Evolutionary conservation across 805 yeast species (phyloP).

Genomic region (Candida patagonica): DNA sequence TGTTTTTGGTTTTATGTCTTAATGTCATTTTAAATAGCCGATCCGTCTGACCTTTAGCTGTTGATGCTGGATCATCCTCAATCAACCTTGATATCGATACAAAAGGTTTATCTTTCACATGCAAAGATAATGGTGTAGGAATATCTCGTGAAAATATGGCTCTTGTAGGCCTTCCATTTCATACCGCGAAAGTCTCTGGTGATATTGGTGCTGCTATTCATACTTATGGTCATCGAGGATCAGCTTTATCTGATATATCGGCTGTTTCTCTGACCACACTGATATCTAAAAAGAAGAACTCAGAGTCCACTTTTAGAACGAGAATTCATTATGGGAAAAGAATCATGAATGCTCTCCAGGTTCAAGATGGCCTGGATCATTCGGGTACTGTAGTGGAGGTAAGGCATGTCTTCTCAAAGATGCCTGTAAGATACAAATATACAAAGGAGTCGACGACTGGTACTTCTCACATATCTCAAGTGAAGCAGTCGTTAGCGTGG

Average conservation of each 20-base stretch:
- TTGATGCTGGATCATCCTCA: conserved; percentile 16
- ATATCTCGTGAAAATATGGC: conserved; percentile 38
- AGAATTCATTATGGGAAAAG: conserved; percentile 10
- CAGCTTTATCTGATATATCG: conserved; percentile 41
- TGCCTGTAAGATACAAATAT: conserved; percentile 19
- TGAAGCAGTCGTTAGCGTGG: no score
- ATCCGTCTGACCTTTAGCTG: background rate
- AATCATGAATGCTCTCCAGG: background rate
- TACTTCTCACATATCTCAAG: background rate
- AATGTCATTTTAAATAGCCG: no score
- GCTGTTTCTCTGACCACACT: conserved; percentile 33
- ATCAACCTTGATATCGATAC: conserved; percentile 9
- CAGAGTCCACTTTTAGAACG: conserved; percentile 7
- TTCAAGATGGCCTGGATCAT: background rate
- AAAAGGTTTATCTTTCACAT: conserved; percentile 16
- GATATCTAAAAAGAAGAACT: conserved; percentile 30
- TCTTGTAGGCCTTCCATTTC: conserved; percentile 32
- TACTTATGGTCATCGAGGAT: conserved; percentile 35
- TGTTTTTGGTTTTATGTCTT: background rate
- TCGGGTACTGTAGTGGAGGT: conserved; percentile 20
- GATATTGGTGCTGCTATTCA: conserved; percentile 24
- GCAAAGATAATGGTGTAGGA: conserved; percentile 59
- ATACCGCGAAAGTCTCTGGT: conserved; percentile 38
- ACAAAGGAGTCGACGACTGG: background rate
- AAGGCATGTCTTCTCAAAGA: conserved; percentile 15